Evolutionary conservation across 2,329 filamentous ascomycete species (phyloP), one percentile per base, ranked within the genome.

Genomic region (Colletotrichum abscissum): DNA sequence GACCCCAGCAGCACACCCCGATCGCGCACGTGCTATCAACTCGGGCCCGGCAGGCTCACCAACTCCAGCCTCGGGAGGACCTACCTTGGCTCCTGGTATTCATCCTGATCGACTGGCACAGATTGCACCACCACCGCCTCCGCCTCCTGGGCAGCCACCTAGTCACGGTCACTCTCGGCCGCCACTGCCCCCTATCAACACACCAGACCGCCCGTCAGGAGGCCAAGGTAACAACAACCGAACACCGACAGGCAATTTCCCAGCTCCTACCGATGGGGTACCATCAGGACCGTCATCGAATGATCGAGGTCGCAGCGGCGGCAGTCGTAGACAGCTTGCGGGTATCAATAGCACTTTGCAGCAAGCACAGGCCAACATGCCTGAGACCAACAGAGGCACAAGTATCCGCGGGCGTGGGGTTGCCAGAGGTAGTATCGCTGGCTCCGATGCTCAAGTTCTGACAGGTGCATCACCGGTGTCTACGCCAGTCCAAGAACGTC

Each of bases 291-390:
- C 81, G 14, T 77, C 78, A 1, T 64, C 77, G 58, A 80, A 77
- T 56, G 80, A 82, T 59, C 79, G 82, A 76, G 85, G 87, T 35
- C 84, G 86, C 22, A 83, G 71, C 26, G 67, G 67, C 33, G 71
- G 71, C 4, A 73, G 71, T 38, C 71, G 86, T 72, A 84, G 90
- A 70, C 89, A 92, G 76, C 82, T 92, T 35, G 87, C 87, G 14
- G 87, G 88, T 58, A 92, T 92, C 72, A 90, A 91, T 76, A 90
- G 82, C 74, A 89, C 86, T 63, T 84, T 91, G 4, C 87, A 88
- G 75, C 86, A 89, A 79, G 85, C 86, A 1, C 87, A 86, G 78
- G 78, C 77, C 79, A 88, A 76, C 75, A 84, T 78, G 82, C 83
- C 79, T 1, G 82, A 83, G 1, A 63, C 75, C 46, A 80, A 78